Evolutionary conservation across 2,329 filamentous ascomycete genomes (phyloP), one percentile per base, ranked within the genome.

Genomic region (Aspergillus sergii): DNA sequence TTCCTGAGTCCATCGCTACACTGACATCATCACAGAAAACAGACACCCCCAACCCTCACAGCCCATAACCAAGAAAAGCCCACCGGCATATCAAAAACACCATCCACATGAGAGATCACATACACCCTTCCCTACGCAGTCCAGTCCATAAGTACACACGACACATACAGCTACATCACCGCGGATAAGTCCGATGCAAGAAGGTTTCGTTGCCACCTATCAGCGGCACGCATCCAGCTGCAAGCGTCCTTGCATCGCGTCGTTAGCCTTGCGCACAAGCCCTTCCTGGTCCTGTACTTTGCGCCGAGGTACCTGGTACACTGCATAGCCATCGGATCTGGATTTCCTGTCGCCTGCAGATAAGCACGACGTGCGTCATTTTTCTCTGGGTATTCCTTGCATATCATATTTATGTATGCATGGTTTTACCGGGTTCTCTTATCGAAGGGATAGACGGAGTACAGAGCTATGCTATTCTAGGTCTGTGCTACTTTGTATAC

Each of bases 221-320:
- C 58, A 60, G 51, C 32, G 23, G 11, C 16, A 10, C 28, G 23
- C 30, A 10, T 53, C 53, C n/a, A 48, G 10, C 51, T 60, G 58
- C 58, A 60, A 21, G 23, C 30, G 34, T 39, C 58, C 48, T 60
- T 60, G 58, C 58, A 54, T 45, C 23, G 51, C 51, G 58, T 60
- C 28, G n/a, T 53, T 56, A 56, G 34, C 48, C 28, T 45, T 30
- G 46, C 46, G 46, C 46, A 50, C 46, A 50, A 48, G 46, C 50
- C 56, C 56, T 58, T 30, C 43, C 41, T 48, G 34, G 51, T 34
- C 4, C 30, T n/a, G 30, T 36, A 53, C 50, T 21, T 53, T 53
- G 50, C n/a, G 2, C 16, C 16, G 26, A 36, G 30, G 30, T 36
- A 34, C 51, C 26, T 30, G 26, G 46, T 30, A 51, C 28, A 21